Evolutionary conservation across 208 protist genomes (phyloP).

Genomic region (Tritrichomonas foetus): DNA sequence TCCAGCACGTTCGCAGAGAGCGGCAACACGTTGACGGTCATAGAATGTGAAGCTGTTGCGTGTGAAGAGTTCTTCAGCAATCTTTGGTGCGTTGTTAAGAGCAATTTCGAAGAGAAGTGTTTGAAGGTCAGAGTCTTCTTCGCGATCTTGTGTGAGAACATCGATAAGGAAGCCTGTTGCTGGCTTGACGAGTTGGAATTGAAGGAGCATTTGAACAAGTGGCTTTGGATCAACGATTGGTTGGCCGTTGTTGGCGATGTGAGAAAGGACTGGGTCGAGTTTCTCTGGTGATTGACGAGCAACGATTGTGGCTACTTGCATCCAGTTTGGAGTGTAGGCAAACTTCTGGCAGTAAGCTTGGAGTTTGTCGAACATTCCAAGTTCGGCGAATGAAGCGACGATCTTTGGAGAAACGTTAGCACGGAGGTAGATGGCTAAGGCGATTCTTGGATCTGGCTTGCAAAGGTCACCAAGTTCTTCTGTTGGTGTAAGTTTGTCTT

Average conservation of each 20-base stretch:
- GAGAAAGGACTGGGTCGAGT: conserved; percentile 76
- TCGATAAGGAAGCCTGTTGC: conserved; percentile 93
- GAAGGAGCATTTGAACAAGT: conserved; percentile 50
- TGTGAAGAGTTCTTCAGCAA: conserved; percentile 94
- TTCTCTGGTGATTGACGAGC: conserved; percentile 78
- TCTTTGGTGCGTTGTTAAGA: conserved; percentile 74
- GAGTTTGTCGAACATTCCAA: conserved; percentile 44
- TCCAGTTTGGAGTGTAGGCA: conserved; percentile 43
- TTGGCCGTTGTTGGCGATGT: conserved; percentile 67
- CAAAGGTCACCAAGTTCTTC: conserved; percentile 97
- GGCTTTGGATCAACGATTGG: conserved; percentile 44
- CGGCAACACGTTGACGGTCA: conserved; percentile 83
- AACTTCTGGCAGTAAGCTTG: conserved; percentile 45
- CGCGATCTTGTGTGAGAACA: conserved; percentile 75
- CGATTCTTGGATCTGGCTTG: conserved; percentile 76
- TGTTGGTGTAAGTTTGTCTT: conserved; percentile 92
- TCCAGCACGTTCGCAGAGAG: conserved; percentile 93
- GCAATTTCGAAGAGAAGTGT: conserved; percentile 99
- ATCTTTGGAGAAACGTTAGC: conserved; percentile 80
- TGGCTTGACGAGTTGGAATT: conserved; percentile 82
- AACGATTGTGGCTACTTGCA: conserved; percentile 51
- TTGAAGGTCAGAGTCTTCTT: conserved; percentile 74
- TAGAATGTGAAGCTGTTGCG: conserved; percentile 86
- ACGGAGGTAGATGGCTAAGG: conserved; percentile 92
- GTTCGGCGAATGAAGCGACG: conserved; percentile 50